phyloP scores from a whole-genome alignment of 208 protist genomes.

The Phytomonas francai region DNA sequence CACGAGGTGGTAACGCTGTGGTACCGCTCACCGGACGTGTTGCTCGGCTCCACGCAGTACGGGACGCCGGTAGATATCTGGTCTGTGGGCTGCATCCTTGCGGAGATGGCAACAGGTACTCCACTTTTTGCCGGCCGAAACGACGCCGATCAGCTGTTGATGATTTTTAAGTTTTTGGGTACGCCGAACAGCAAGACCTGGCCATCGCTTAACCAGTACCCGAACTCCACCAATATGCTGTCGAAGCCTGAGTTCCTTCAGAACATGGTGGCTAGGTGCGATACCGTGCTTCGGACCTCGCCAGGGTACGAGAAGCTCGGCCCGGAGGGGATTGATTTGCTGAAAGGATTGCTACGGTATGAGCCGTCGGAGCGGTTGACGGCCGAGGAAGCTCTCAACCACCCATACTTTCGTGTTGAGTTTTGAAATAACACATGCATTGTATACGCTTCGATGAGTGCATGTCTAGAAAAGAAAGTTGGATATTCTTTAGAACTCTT shows the following conservation, averaged over 20 bases:
- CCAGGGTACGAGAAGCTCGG: conserved; percentile 57
- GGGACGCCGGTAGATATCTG: conserved; percentile 89
- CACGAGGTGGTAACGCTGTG: conserved; percentile 92
- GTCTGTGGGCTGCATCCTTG: conserved; percentile 93
- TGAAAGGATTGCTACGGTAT: conserved; percentile 63
- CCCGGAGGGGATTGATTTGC: conserved; percentile 48
- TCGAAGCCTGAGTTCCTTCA: conserved; percentile 58
- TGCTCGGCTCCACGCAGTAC: conserved; percentile 86
- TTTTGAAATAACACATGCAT: conserved; percentile 23
- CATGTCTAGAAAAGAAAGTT: background rate
- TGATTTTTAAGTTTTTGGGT: conserved; percentile 93
- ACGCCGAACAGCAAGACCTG: conserved; percentile 91
- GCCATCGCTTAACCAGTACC: conserved; percentile 84
- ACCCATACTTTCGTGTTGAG: conserved; percentile 70
- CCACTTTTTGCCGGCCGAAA: conserved; percentile 95
- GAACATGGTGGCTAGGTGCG: conserved; percentile 41
- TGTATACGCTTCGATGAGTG: background rate
- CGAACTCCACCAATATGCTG: conserved; percentile 75
- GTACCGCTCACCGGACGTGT: conserved; percentile 93
- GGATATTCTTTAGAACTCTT: background rate
- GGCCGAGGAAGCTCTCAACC: conserved; percentile 73
- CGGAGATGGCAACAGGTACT: conserved; percentile 84
- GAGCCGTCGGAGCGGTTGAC: conserved; percentile 66
- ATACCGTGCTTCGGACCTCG: conserved; percentile 31
- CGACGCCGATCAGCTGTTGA: conserved; percentile 93